phyloP scores from a whole-genome alignment of 495 filamentous ascomycete genomes.

The Lichenothelia convexa region DNA sequence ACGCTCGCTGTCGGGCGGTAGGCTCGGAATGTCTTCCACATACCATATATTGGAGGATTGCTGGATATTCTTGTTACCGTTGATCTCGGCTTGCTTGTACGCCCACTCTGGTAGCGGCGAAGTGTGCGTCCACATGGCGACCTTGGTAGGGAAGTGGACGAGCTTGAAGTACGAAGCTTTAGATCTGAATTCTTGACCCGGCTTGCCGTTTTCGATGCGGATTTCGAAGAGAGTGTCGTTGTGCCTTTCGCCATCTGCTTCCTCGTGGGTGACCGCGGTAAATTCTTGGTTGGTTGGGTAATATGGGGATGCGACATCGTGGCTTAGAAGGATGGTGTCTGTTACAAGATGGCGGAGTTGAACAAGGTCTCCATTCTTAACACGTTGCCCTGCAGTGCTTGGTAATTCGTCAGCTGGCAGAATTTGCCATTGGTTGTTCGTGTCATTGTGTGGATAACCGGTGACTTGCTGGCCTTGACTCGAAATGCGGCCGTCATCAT shows the following conservation, averaged over 20 bases:
- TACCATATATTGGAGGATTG: constrained; percentile 90
- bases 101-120: constrained; percentile 90
- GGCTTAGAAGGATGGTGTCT: constrained; percentile 73
- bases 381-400: constrained; percentile 37
- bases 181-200: constrained; percentile 68
- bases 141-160: constrained; percentile 78
- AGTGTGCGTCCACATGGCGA: constrained; percentile 97
- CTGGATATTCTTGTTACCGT: constrained; percentile 90
- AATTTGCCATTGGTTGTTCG: constrained; percentile 97
- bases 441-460: constrained; percentile 93
- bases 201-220: constrained; percentile 71
- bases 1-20: constrained; percentile 49
- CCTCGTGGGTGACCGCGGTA: constrained; percentile 57
- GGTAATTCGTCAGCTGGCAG: constrained; percentile 41
- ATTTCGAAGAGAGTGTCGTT: constrained; percentile 92
- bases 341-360: constrained; percentile 79
- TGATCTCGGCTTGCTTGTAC: constrained; percentile 94
- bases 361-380: constrained; percentile 74
- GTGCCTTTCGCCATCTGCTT: constrained; percentile 56
- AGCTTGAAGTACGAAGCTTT: constrained; percentile 87
- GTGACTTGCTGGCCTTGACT: constrained; percentile 92
- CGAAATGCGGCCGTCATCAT: constrained; percentile 93
- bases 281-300: constrained; percentile 98
- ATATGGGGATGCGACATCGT: constrained; percentile 95
- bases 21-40: constrained; percentile 72